A percentile compares a stretch with the other conserved stretches of the same genome.
phyloP scores from a whole-genome alignment of 163 green algal species.

The Trebouxia gelatinosa region DNA sequence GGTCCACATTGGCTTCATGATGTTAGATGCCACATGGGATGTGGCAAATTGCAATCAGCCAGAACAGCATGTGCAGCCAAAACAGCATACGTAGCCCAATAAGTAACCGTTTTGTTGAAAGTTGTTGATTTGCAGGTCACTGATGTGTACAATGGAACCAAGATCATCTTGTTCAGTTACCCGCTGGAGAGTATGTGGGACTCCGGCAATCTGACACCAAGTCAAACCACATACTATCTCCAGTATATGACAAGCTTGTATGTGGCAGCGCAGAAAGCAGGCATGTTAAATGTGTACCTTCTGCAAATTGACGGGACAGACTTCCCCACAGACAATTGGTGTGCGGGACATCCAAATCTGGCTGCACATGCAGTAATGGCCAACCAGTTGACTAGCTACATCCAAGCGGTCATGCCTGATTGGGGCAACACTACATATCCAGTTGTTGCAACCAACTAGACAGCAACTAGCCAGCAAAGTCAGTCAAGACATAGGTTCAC shows the following conservation, averaged over 20 bases:
- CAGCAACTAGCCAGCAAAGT: too few relatives aligned
- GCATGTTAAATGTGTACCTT: constrained; percentile 1
- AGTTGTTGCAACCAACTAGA: neutral
- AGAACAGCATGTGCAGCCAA: neutral
- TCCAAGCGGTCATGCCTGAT: neutral
- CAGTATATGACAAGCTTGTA: constrained; percentile 3
- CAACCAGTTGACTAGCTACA: neutral
- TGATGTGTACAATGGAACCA: neutral
- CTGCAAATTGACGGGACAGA: neutral
- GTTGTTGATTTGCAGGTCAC: neutral
- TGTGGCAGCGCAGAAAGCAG: neutral
- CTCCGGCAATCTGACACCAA: neutral
- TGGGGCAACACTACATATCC: neutral
- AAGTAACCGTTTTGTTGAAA: neutral
- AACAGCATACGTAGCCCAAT: too few relatives aligned
- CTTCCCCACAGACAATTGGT: neutral
- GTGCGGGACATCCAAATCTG: neutral
- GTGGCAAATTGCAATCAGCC: neutral
- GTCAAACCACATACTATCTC: neutral
- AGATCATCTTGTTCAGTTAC: neutral
- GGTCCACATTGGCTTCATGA: neutral
- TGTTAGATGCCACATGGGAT: neutral
- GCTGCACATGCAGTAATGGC: neutral
- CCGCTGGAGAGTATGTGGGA: neutral
- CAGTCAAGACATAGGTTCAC: too few relatives aligned